Evolutionary conservation across 2,329 filamentous ascomycete species (phyloP), one percentile per base, ranked within the genome.

Genomic region (Ceratocystis huliohia): DNA sequence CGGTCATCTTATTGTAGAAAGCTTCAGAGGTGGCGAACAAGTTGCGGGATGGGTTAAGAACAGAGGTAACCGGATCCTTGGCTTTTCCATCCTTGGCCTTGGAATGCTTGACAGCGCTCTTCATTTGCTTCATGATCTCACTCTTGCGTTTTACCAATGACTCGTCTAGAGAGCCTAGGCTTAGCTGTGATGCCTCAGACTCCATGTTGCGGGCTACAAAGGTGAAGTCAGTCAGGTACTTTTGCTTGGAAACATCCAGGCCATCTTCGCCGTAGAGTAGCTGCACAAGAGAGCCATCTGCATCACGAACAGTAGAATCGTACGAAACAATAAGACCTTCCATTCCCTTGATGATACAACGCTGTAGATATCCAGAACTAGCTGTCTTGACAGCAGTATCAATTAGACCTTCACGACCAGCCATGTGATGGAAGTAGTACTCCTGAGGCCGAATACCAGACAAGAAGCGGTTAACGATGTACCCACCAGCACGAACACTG

Each of bases 381-480:
- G 93, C 96, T 1, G 94, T 99, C 78, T 99, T 99, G 75, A 99
- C 94, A 70, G 94, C 94, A 22, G 94, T 99, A 82, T 99, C 94
- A 74, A 99, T 99, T 70, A 99, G 80, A 80, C 94, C 94, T 81
- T 99, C 95, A 78, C 94, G 86, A 72, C 95, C 95, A 73, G 93
- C 94, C 95, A 99, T 99, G 76, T 95, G 91, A 83, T 99, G 94
- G 80, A 99, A 99, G 75, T 93, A 99, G 76, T 96, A 99, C 75
- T 99, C 95, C 73, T 99, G 94, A 3, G 94, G 94, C 65, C 93
- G 86, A 69, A 99, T 94, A 68, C 94, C 94, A 28, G 95, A 99
- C 81, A 99, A 88, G 83, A 99, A 99, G 74, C 94, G 91, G 73
- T 95, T 91, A 63, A 89, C 88, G 70, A 99, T 89, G 76, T 96